These are phyloP conservation scores for Puccinia novopanici DNA, from an alignment of 1,284 basidiomycete species.

Conservation along the genomic window DNA sequence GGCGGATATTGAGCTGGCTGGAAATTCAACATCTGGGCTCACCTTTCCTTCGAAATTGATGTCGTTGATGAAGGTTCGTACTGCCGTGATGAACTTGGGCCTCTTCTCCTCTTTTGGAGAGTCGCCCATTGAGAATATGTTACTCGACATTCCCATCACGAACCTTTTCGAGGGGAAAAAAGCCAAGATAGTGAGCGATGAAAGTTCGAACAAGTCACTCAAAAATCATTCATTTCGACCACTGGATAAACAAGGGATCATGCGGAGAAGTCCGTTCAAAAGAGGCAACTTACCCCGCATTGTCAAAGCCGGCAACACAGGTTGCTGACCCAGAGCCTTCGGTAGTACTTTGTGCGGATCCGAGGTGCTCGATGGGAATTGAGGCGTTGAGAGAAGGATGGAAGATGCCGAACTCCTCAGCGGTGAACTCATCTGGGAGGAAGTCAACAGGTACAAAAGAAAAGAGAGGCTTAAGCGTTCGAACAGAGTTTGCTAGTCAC, in stretches of 20 bases:
- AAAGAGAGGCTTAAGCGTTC: not conserved
- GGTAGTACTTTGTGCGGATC: slow-evolving; percentile 11
- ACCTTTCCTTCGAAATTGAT: slow-evolving; percentile 48
- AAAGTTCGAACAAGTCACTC: not conserved
- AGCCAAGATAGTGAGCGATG: not conserved
- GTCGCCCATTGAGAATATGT: slow-evolving; percentile 34
- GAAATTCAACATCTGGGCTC: no score
- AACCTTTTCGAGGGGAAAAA: not conserved
- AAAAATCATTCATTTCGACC: not conserved
- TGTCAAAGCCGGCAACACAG: slow-evolving; percentile 47
- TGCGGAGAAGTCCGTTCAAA: not conserved
- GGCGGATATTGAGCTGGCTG: not conserved
- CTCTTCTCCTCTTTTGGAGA: slow-evolving; percentile 22
- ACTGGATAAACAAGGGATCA: no score
- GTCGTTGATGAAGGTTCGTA: slow-evolving; percentile 25
- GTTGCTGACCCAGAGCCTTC: not conserved
- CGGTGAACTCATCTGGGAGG: slow-evolving; percentile 41
- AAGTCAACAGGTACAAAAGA: not conserved
- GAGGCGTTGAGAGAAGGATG: slow-evolving; percentile 45
- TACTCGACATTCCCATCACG: slow-evolving; percentile 46
- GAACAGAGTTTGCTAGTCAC: not conserved
- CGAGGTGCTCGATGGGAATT: slow-evolving; percentile 42
- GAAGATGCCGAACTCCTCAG: slow-evolving; percentile 43
- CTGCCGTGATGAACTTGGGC: not conserved
- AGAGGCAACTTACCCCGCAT: slow-evolving; percentile 36